Base-by-base conservation (phyloP, 2,329 filamentous ascomycete species). In the Scolecobasidium constrictum region DNA sequence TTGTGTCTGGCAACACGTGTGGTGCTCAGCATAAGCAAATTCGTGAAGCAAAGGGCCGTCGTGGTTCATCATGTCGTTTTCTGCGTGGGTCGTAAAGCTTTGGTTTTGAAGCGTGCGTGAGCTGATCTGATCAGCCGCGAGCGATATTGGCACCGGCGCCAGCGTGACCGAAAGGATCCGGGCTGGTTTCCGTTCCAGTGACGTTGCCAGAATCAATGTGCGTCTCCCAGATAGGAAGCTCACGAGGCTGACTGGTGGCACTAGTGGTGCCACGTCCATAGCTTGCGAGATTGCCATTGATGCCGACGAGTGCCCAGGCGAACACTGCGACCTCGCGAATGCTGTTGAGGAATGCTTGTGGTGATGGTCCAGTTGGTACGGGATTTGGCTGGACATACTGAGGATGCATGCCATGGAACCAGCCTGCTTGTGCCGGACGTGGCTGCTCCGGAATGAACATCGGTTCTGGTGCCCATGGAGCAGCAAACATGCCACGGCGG, bases 291-390 rank as follows among this genome's bases (percentile, higher is more conserved):
- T 77, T 80, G 12, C 81, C 81, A 57, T 92, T 90, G 65, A 88
- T 88, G 17, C 84, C 84, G 18, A 79, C 77, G 9, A 90, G 63
- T 2, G 80, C 81, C 85, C 85, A 93, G 7, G 85, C 85, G 56
- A 93, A 92, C n/a, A 92, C 82, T 2, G 83, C 85, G 38, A 88
- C 82, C 42, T 92, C 85, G 44, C 83, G 78, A 50, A 93, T 93
- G 3, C 81, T 82, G 43, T 73, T 71, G 82, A 92, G 86, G 52
- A 92, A 77, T 42, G 78, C 72, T 19, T 77, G 71, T 37, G 71
- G 56, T 15, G 72, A 66, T 28, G 76, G 75, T n/a, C 73, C 73
- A 48, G 69, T 40, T 61, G 61, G 47, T n/a, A n/a, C 26, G 58
- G 68, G 40, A 20, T 60, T 56, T 42, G 42, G 44, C 36, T 48